A percentile compares a stretch with the other conserved stretches of the same genome.
phyloP scores from a whole-genome alignment of 768 basidiomycete species.

The Mycena galericulata region DNA sequence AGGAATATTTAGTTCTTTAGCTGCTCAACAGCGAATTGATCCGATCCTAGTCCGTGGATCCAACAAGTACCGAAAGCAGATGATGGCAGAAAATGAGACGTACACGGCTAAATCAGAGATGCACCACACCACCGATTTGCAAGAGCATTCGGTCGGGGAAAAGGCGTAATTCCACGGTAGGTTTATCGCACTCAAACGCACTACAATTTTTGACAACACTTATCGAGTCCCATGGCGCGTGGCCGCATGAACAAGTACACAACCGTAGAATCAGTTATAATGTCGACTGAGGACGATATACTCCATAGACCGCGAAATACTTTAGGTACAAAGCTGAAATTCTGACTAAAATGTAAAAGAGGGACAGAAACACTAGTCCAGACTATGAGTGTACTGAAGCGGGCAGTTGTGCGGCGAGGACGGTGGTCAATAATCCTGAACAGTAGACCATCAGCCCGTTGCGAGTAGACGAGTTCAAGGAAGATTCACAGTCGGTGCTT shows the following conservation, averaged over 20 bases:
- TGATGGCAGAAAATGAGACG: constrained; percentile 16
- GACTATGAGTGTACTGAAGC: too few relatives aligned
- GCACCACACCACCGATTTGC: neutral
- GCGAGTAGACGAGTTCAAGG: neutral
- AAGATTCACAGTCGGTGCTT: neutral
- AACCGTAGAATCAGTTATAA: too few relatives aligned
- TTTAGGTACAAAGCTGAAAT: too few relatives aligned
- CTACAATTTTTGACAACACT: too few relatives aligned
- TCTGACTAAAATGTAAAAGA: too few relatives aligned
- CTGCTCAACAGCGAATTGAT: neutral
- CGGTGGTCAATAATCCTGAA: neutral
- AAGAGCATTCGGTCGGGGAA: neutral
- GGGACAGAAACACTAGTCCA: too few relatives aligned
- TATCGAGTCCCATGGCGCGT: too few relatives aligned
- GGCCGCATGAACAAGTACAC: too few relatives aligned
- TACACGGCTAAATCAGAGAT: neutral
- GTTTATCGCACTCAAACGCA: too few relatives aligned
- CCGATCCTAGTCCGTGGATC: constrained; percentile 7
- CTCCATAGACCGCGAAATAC: too few relatives aligned
- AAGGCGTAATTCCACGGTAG: neutral
- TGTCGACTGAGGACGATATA: too few relatives aligned
- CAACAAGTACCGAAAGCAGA: constrained; percentile 15
- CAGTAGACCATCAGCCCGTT: neutral
- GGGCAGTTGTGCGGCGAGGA: too few relatives aligned
- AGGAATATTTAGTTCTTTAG: neutral